Evolutionary conservation across 1,284 basidiomycete species (phyloP).

Genomic region (Fomitopsis pinicola): DNA sequence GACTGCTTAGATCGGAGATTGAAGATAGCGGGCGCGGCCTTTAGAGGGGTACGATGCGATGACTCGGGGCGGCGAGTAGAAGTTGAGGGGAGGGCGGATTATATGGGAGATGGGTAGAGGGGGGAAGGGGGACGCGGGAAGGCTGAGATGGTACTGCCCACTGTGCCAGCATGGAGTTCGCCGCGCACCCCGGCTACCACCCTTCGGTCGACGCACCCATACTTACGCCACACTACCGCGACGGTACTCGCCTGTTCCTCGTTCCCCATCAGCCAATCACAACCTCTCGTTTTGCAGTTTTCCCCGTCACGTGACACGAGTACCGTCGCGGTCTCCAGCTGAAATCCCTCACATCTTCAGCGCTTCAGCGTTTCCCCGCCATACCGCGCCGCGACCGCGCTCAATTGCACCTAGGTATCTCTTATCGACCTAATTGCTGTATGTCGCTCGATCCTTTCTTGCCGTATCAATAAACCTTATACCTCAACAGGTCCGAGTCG

Average conservation of each 20-base stretch:
- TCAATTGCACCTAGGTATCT: too few species aligned
- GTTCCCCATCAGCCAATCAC: not conserved
- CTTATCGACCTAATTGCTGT: too few species aligned
- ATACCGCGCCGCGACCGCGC: too few species aligned
- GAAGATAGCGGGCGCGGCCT: not conserved
- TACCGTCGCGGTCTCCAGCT: not conserved
- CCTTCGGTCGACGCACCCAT: not conserved
- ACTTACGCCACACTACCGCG: not conserved
- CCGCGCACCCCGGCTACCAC: not conserved
- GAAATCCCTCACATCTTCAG: not conserved
- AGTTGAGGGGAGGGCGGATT: not conserved
- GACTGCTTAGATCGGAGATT: not conserved
- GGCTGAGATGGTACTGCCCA: not conserved
- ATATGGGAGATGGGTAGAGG: not conserved
- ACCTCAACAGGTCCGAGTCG: too few species aligned
- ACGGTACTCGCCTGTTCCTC: not conserved
- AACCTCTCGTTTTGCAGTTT: not conserved
- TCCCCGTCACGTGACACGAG: not conserved
- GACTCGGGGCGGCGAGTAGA: not conserved
- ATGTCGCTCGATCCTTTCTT: too few species aligned
- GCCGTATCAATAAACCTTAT: too few species aligned
- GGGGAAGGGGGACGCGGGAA: not conserved
- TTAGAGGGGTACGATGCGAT: not conserved
- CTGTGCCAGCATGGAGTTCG: not conserved
- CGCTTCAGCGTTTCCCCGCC: not conserved